Conservation (phyloP, 2,329 filamentous ascomycete genomes). For the Aplosporella prunicola region DNA sequence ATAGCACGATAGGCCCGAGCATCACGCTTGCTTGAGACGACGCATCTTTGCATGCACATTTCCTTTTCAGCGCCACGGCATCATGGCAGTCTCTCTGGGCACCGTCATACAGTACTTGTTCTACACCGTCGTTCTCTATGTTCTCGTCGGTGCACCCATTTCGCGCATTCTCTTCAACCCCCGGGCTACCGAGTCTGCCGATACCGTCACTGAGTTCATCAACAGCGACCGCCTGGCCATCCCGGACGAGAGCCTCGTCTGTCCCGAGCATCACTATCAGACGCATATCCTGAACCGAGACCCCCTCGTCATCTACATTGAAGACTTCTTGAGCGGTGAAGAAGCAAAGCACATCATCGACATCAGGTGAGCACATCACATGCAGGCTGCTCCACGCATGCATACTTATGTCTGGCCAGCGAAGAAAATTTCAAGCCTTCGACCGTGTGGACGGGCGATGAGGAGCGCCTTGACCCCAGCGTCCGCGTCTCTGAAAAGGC, state of each 20-base stretch:
- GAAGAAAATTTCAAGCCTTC: constrained; percentile 43
- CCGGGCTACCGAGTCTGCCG: background rate
- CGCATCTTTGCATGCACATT: too few relatives aligned
- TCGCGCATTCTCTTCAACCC: constrained; percentile 15
- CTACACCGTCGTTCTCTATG: constrained; percentile 21
- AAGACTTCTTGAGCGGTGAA: constrained; percentile 40
- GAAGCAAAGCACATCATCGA: constrained; percentile 44
- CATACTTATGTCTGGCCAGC: constrained; percentile 19
- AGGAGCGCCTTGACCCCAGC: constrained; percentile 37
- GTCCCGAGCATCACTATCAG: constrained; percentile 28
- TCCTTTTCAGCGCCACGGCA: background rate
- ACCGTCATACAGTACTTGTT: constrained; percentile 24
- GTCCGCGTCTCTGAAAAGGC: constrained; percentile 47
- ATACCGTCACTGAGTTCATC: constrained; percentile 12
- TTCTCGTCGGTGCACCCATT: constrained; percentile 29
- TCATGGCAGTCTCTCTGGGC: constrained; percentile 12
- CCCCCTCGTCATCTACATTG: constrained; percentile 50
- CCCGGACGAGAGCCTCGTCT: constrained; percentile 30
- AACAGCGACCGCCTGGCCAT: constrained; percentile 31
- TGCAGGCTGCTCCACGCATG: background rate
- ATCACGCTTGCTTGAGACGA: too few relatives aligned
- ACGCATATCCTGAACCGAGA: constrained; percentile 43
- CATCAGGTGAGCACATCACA: constrained; percentile 37
- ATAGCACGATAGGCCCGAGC: too few relatives aligned
- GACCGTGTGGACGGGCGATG: constrained; percentile 43